Percentiles rank a stretch among this genome's conserved stretches.
phyloP scores from a whole-genome alignment of 306 rosid genomes.

The Dryas alaskensis region DNA sequence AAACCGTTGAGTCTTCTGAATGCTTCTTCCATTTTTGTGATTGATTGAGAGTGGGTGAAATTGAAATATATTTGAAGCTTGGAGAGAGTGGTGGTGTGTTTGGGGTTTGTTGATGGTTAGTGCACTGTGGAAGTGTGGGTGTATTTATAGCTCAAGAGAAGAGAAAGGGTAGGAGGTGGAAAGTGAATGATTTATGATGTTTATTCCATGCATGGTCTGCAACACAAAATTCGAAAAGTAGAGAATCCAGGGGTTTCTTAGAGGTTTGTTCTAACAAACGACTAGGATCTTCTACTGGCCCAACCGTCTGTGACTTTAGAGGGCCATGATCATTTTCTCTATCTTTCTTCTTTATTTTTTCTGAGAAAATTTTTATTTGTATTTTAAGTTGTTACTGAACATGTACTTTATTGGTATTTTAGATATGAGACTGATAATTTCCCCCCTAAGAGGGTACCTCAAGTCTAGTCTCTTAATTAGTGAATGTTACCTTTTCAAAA shows the following conservation, averaged over 20 bases:
- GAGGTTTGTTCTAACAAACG: not conserved
- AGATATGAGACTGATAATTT: no score
- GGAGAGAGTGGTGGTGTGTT: not conserved
- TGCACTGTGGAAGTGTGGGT: not conserved
- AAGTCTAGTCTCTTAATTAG: not conserved
- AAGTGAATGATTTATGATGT: constrained; percentile 38
- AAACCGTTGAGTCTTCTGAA: constrained; percentile 49
- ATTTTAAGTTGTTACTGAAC: no score
- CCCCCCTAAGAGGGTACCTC: no score
- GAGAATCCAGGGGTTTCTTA: not conserved
- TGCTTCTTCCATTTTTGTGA: constrained; percentile 58
- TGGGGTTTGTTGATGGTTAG: not conserved
- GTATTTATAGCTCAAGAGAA: constrained; percentile 30
- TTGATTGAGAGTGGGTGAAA: no score
- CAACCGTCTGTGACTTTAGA: not conserved
- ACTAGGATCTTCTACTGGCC: constrained; percentile 32
- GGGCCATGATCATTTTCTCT: not conserved
- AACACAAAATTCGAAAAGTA: constrained; percentile 21
- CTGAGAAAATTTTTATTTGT: not conserved
- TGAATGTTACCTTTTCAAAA: not conserved
- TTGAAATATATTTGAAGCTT: no score
- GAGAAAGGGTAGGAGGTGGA: constrained; percentile 10
- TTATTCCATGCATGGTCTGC: constrained; percentile 24
- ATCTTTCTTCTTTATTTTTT: not conserved
- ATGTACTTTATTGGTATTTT: no score